Percentiles rank a stretch among this genome's conserved stretches.
These are phyloP conservation scores for Xylariomycetidae sp. DNA, from an alignment of 2,329 filamentous ascomycete species.

Conservation along the genomic window DNA sequence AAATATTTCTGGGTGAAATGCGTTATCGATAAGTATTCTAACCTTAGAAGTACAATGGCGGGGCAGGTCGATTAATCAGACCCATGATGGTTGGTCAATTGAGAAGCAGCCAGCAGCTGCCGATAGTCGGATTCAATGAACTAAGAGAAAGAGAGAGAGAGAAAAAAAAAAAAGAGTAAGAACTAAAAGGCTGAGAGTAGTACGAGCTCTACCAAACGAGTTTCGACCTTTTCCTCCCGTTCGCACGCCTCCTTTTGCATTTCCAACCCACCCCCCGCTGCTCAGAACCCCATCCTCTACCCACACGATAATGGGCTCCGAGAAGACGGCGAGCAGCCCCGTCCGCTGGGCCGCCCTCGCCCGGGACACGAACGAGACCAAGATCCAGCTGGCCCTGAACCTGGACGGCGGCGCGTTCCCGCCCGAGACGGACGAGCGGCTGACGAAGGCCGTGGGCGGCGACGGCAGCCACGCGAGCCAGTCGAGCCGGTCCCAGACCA, in stretches of 20 bases:
- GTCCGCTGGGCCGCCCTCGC: constrained; percentile 76
- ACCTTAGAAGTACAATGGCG: no score
- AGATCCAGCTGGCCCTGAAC: constrained; percentile 88
- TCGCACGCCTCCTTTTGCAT: no score
- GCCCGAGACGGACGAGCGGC: constrained; percentile 54
- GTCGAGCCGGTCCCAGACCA: constrained; percentile 76
- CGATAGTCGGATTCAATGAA: constrained; percentile 5
- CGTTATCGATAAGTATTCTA: constrained; percentile 9
- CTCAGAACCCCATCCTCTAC: no score
- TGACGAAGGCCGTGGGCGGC: constrained; percentile 48
- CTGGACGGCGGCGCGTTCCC: constrained; percentile 83
- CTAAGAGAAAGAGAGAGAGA: constrained; percentile 4
- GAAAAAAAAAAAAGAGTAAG: constrained; percentile 3
- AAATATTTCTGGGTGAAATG: constrained; percentile 3
- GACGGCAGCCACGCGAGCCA: constrained; percentile 84
- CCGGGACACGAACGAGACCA: constrained; percentile 96
- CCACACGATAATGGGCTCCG: constrained; percentile 24
- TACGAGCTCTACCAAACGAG: no score
- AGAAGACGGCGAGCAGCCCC: constrained; percentile 19
- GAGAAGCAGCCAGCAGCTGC: constrained; percentile 1
- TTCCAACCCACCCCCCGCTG: no score
- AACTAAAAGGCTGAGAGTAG: not conserved
- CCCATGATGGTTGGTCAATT: constrained; percentile 21
- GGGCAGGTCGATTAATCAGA: constrained; percentile 9
- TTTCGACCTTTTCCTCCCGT: no score